These are phyloP conservation scores for Botrytis fabae DNA, from an alignment of 2,329 filamentous ascomycete species.

Conservation along the genomic window DNA sequence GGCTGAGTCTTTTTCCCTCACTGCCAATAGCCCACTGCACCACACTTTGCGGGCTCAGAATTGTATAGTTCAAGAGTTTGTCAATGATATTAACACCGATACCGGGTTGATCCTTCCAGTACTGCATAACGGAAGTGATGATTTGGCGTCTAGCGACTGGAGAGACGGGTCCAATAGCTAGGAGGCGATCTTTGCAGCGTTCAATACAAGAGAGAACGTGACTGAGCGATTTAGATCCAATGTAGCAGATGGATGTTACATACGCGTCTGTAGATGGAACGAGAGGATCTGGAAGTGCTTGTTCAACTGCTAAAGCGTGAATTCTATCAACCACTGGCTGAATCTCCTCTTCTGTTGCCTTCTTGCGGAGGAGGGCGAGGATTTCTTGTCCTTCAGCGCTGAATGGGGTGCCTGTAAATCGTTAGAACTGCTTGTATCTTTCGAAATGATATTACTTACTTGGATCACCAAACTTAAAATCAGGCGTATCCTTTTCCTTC, in stretches of 20 bases:
- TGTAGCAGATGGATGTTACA: conserved; percentile 87
- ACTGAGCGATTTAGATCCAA: conserved; percentile 93
- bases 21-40: conserved; percentile 83
- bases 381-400: conserved; percentile 82
- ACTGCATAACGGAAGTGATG: conserved; percentile 83
- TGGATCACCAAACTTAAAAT: conserved; percentile 84
- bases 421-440: conserved; percentile 22
- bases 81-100: conserved; percentile 91
- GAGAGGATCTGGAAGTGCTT: conserved; percentile 69
- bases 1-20: conserved; percentile 62
- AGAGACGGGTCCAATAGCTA: conserved; percentile 74
- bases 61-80: conserved; percentile 96
- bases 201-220: conserved; percentile 96
- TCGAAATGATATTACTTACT: conserved; percentile 51
- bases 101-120: conserved; percentile 91
- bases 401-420: conserved; percentile 68
- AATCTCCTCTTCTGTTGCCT: conserved; percentile 84
- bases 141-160: conserved; percentile 82
- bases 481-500: conserved; percentile 93
- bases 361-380: conserved; percentile 75
- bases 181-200: conserved; percentile 83
- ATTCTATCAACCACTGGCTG: conserved; percentile 78
- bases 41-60: conserved; percentile 81
- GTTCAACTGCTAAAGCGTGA: conserved; percentile 71
- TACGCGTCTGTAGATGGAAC: conserved; percentile 91